Evolutionary conservation across 495 filamentous ascomycete species (phyloP).

Genomic region (Corynascus novoguineensis): DNA sequence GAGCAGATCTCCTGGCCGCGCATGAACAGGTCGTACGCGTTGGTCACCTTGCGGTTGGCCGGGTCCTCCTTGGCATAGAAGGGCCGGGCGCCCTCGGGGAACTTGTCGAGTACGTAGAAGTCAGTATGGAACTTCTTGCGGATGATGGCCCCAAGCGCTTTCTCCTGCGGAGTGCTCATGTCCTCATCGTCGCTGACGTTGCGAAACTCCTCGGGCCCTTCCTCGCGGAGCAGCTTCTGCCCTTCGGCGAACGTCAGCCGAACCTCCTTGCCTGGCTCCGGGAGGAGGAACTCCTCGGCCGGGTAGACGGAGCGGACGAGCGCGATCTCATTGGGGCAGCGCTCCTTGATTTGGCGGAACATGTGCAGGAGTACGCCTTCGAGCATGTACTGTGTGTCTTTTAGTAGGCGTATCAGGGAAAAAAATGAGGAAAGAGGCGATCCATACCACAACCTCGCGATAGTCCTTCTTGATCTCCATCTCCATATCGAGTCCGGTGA

Average conservation of each 20-base stretch:
- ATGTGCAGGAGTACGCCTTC: constrained; percentile 85
- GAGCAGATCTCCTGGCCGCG: constrained; percentile 71
- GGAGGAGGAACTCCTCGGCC: constrained; percentile 49
- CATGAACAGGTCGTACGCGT: constrained; percentile 91
- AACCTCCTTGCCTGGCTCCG: constrained; percentile 65
- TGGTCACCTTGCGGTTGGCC: constrained; percentile 60
- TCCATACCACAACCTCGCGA: constrained; percentile 66
- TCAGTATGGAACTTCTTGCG: constrained; percentile 80
- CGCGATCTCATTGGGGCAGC: constrained; percentile 64
- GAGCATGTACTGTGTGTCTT: constrained; percentile 46
- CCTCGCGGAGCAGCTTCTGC: constrained; percentile 72
- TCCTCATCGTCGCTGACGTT: constrained; percentile 70
- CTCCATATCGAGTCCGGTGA: constrained; percentile 94
- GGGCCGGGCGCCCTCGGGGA: constrained; percentile 75
- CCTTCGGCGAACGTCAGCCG: constrained; percentile 82
- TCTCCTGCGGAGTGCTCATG: constrained; percentile 79
- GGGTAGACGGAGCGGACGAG: constrained; percentile 59
- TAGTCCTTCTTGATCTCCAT: constrained; percentile 91
- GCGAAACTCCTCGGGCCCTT: constrained; percentile 63
- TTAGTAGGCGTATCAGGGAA: not conserved
- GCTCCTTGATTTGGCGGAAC: constrained; percentile 53
- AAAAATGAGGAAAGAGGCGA: too few species aligned
- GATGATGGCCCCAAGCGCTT: constrained; percentile 80
- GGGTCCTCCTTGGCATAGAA: constrained; percentile 87
- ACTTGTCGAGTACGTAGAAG: constrained; percentile 90